Evolutionary conservation across 352 stramenopile genomes (phyloP).

Genomic region (Phytophthora hybrid): DNA sequence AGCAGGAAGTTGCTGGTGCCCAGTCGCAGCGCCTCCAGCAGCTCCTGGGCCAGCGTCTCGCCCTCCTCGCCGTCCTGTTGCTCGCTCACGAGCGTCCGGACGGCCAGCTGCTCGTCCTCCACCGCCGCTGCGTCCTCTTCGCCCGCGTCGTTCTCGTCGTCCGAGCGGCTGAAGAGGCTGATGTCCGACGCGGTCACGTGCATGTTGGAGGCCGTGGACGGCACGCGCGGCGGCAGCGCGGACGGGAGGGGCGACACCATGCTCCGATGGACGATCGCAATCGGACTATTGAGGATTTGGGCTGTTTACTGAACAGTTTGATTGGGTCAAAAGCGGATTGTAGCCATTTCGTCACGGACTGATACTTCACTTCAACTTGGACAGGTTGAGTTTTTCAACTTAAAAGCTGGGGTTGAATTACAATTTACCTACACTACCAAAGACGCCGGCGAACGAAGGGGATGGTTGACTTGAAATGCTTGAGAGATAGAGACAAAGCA

Average conservation of each 20-base stretch:
- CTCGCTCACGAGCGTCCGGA: slow-evolving; percentile 37
- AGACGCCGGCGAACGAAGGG: background rate
- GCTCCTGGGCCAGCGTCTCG: slow-evolving; percentile 55
- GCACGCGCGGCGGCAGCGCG: slow-evolving; percentile 33
- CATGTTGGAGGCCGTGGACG: slow-evolving; percentile 38
- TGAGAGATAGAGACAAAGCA: background rate
- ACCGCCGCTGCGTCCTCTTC: slow-evolving; percentile 16
- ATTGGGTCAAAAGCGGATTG: background rate
- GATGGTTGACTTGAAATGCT: background rate
- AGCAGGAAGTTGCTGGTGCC: slow-evolving; percentile 88
- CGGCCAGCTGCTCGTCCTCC: slow-evolving; percentile 32
- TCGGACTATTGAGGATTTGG: slow-evolving; percentile 17
- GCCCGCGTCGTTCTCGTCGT: slow-evolving; percentile 30
- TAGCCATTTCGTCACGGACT: slow-evolving; percentile 1
- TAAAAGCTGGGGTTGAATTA: slow-evolving; percentile 34
- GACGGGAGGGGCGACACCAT: slow-evolving; percentile 24
- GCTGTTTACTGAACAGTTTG: slow-evolving; percentile 30
- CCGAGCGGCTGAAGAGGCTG: slow-evolving; percentile 47
- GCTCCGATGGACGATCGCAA: slow-evolving; percentile 19
- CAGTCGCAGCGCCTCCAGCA: slow-evolving; percentile 76
- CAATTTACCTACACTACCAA: slow-evolving; percentile 17
- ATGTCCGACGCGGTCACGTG: slow-evolving; percentile 54
- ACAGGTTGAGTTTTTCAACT: background rate
- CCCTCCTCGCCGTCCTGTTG: slow-evolving; percentile 33
- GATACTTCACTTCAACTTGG: slow-evolving; percentile 24